Evolutionary conservation across 192 early-diverging fungal genomes (phyloP).

Genomic region (Backusella australiensis): DNA sequence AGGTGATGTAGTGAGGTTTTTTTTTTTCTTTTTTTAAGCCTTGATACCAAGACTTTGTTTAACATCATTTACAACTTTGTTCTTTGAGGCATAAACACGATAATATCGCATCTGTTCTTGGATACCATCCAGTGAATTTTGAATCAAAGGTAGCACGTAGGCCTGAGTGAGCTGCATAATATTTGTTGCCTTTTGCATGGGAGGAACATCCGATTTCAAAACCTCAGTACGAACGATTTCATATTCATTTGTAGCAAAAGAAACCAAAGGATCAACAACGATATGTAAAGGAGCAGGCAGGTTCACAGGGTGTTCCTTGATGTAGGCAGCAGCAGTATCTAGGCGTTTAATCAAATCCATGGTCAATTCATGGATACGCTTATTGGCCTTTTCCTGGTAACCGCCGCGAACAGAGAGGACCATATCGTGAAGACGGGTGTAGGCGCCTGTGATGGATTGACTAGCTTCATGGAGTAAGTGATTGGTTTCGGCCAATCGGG

Average conservation of each 20-base stretch:
- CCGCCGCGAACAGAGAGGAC: background rate
- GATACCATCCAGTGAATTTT: constrained; percentile 40
- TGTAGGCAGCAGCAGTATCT: constrained; percentile 41
- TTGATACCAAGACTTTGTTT: constrained; percentile 14
- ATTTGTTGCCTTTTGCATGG: constrained; percentile 54
- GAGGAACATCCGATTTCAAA: constrained; percentile 39
- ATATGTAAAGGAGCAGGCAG: constrained; percentile 44
- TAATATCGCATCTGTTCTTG: constrained; percentile 37
- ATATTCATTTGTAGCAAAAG: constrained; percentile 48
- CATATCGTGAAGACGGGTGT: constrained; percentile 20
- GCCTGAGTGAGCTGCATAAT: constrained; percentile 48
- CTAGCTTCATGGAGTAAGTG: constrained; percentile 25
- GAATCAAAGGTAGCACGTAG: constrained; percentile 47
- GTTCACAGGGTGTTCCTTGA: constrained; percentile 39
- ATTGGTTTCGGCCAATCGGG: constrained; percentile 27
- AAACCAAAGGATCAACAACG: constrained; percentile 41
- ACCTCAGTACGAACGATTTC: constrained; percentile 46
- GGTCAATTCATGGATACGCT: constrained; percentile 31
- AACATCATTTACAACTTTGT: constrained; percentile 23
- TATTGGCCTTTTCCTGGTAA: constrained; percentile 18
- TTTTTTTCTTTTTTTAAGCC: background rate
- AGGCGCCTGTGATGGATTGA: constrained; percentile 15
- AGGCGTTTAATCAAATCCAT: constrained; percentile 28
- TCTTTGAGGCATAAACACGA: constrained; percentile 18
- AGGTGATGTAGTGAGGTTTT: background rate